Base-by-base conservation (phyloP, 345 rosid genomes). In the Raphanus sativus region DNA sequence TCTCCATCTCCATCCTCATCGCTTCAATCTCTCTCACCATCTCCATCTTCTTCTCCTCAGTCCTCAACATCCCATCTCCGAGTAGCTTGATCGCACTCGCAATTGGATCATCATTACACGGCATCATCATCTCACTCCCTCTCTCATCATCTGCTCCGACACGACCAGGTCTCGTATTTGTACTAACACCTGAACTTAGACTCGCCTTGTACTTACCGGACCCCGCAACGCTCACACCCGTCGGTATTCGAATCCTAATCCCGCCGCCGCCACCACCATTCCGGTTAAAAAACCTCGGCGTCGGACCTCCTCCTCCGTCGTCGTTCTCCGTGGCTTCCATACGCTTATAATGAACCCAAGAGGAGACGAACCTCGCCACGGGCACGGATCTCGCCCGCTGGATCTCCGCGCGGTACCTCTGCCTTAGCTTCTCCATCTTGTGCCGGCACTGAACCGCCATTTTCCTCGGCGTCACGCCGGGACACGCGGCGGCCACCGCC, bases 401-500 rank as follows among this genome's bases (percentile, higher is more conserved):
- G 77, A 92, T 89, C 92, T 94, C 97, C 1, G 96, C 86, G 0
- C 97, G 87, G 60, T 94, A 92, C 56, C 97, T 87, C 70, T 94
- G 88, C 11, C 98, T 86, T 2, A 94, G 93, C 83, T 94, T 94
- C 91, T 94, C 98, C 98, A 94, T 94, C 90, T 94, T 94, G 77
- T 94, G 98, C 1, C 97, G 90, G 74, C 98, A 94, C 87, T 94
- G 98, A 56, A 94, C 91, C 34, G 95, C 89, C 0, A 92, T 94
- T 81, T 94, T 94, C 50, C 87, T 76, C 38, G 86, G 92, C 7
- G 87, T 74, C 8, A 86, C 93, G 6, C 79, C 73, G 15, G 97
- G 97, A 28, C 97, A 94, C 16, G 84, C 82, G 9, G 36, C 77
- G 1, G 83, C 79, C 3, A 94, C 92, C 2, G 85, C 78, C 48